Percentiles rank a stretch among this genome's conserved stretches.
Conservation (phyloP, 768 basidiomycete species). For the Boletus tylopilopsis region DNA sequence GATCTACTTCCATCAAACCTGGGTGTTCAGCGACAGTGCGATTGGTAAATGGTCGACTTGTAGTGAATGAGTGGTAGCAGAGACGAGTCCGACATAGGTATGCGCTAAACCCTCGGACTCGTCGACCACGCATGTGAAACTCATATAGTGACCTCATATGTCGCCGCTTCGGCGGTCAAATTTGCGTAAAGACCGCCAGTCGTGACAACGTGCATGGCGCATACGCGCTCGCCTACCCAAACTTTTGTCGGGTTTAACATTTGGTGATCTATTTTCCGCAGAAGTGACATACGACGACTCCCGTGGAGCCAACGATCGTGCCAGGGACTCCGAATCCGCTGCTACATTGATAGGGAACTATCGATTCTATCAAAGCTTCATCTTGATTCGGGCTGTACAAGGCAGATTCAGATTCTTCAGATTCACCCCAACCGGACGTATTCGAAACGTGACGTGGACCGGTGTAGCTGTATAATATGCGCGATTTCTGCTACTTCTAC, state of each 20-base stretch:
- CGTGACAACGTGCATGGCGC: slow-evolving; percentile 14
- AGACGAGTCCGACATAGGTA: slow-evolving; percentile 3
- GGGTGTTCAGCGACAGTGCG: neutral
- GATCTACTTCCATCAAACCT: slow-evolving; percentile 8
- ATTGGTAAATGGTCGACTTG: neutral
- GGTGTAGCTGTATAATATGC: slow-evolving; percentile 21
- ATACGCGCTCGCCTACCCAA: neutral
- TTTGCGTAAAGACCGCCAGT: slow-evolving; percentile 13
- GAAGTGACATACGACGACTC: slow-evolving; percentile 1
- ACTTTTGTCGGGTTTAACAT: slow-evolving; percentile 2
- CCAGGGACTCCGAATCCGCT: slow-evolving; percentile 16
- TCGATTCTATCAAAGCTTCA: slow-evolving; percentile 12
- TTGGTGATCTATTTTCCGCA: slow-evolving; percentile 1
- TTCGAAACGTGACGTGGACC: slow-evolving; percentile 26
- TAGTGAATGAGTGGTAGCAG: neutral
- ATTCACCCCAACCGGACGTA: slow-evolving; percentile 10
- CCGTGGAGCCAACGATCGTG: slow-evolving; percentile 15
- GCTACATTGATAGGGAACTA: slow-evolving; percentile 9
- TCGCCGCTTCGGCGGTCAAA: slow-evolving; percentile 9
- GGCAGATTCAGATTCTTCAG: slow-evolving; percentile 8
- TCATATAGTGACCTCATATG: slow-evolving; percentile 7
- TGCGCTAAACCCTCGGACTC: slow-evolving; percentile 17
- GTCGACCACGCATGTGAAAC: slow-evolving; percentile 17
- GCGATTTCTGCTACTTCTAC: neutral
- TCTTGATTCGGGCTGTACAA: slow-evolving; percentile 10